phyloP scores from a whole-genome alignment of 2,329 filamentous ascomycete species.

The Monosporascus cannonballus region DNA sequence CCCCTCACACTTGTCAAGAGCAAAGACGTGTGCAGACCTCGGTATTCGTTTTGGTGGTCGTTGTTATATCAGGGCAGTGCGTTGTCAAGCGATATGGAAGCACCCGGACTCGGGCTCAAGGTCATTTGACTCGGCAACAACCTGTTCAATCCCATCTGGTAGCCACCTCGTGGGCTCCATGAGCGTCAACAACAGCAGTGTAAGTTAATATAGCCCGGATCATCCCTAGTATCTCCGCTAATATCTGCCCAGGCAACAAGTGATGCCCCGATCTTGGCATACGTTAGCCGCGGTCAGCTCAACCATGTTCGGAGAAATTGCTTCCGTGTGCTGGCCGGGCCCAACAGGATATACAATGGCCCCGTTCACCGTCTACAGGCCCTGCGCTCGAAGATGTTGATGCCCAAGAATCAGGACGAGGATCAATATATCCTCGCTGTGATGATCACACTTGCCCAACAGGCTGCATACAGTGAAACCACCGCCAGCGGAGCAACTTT shows the following conservation, averaged over 20 bases:
- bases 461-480: conserved; percentile 39
- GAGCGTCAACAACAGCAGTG: too few species aligned
- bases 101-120: conserved; percentile 19
- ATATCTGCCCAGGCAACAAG: conserved; percentile 6
- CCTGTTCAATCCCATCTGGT: conserved; percentile 28
- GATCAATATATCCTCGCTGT: conserved; percentile 47
- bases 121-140: conserved; percentile 31
- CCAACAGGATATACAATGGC: conserved; percentile 34
- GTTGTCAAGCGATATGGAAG: conserved; percentile 45
- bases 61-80: conserved; percentile 38
- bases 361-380: conserved; percentile 43
- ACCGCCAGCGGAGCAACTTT: conserved; percentile 8
- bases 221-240: too few species aligned
- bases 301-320: conserved; percentile 39
- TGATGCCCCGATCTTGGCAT: conserved; percentile 35
- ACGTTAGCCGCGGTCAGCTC: conserved; percentile 42
- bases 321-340: conserved; percentile 38
- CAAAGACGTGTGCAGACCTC: conserved; percentile 34
- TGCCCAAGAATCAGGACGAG: conserved; percentile 42
- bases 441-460: conserved; percentile 52
- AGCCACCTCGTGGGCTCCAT: conserved; percentile 11
- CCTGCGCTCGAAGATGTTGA: conserved; percentile 39
- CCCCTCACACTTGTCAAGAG: conserved; percentile 23
- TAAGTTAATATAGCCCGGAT: too few species aligned
- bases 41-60: conserved; percentile 43